phyloP scores from a whole-genome alignment of 75 land plant genomes.

The Adiantum capillusveneris region DNA sequence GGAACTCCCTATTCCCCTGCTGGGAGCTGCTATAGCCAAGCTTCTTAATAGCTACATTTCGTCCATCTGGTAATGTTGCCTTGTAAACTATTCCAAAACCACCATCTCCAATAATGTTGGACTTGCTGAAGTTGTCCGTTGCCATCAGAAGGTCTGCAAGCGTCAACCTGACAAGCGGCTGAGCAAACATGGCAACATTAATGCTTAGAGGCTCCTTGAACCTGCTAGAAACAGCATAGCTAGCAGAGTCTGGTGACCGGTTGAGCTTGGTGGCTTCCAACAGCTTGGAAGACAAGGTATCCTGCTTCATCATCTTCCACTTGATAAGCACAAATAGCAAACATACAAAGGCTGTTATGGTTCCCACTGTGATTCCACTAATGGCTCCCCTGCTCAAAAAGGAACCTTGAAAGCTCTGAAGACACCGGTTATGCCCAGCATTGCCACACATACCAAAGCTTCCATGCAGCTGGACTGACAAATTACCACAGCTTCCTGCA shows the following conservation, averaged over 20 bases:
- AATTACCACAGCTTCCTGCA: slow-evolving; percentile 2
- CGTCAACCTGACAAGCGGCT: slow-evolving; percentile 14
- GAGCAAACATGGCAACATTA: slow-evolving; percentile 30
- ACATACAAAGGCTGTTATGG: slow-evolving; percentile 5
- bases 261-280: slow-evolving; percentile 6
- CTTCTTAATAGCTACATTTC: slow-evolving; percentile 57
- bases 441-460: slow-evolving; percentile 10
- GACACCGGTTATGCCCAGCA: not conserved
- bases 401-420: slow-evolving; percentile 1
- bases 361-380: slow-evolving; percentile 26
- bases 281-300: not conserved
- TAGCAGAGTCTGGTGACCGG: slow-evolving; percentile 11
- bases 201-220: slow-evolving; percentile 33
- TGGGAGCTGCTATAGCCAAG: slow-evolving; percentile 52
- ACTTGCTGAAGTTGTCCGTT: slow-evolving; percentile 39
- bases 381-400: slow-evolving; percentile 27
- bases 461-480: slow-evolving; percentile 4
- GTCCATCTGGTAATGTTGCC: slow-evolving; percentile 47
- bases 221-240: slow-evolving; percentile 6
- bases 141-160: slow-evolving; percentile 26
- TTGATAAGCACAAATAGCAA: slow-evolving; percentile 17
- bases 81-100: slow-evolving; percentile 34
- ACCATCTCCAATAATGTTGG: slow-evolving; percentile 39
- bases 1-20: slow-evolving; percentile 80
- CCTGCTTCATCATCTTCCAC: slow-evolving; percentile 22